These are phyloP conservation scores for Kwoniella sp. DNA, from an alignment of 768 basidiomycete genomes.

Conservation along the genomic window DNA sequence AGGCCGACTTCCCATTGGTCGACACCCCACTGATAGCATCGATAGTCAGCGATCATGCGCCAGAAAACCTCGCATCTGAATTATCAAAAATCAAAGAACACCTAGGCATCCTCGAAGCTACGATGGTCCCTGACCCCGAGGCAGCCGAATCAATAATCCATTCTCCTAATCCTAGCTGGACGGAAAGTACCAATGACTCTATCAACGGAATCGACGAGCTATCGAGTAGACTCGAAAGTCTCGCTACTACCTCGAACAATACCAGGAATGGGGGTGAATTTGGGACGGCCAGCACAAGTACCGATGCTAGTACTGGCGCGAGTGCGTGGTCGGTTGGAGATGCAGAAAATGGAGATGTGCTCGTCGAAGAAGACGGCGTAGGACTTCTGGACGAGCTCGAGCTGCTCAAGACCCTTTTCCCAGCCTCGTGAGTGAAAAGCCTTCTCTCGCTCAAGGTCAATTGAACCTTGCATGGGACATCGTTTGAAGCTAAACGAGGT, in stretches of 20 bases:
- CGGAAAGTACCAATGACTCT: conserved; percentile 12
- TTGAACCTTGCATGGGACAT: too few species aligned
- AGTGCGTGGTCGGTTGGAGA: neutral
- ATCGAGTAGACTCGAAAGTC: conserved; percentile 5
- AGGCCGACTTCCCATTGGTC: conserved; percentile 45
- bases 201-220: conserved; percentile 17
- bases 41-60: conserved; percentile 38
- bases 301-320: neutral
- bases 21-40: conserved; percentile 39
- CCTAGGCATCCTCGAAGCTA: conserved; percentile 45
- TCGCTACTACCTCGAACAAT: neutral
- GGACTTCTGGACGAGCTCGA: conserved; percentile 31
- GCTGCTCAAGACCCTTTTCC: conserved; percentile 37
- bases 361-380: conserved; percentile 8
- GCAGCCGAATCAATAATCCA: neutral
- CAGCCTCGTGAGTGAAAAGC: conserved; percentile 28
- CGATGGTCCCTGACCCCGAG: conserved; percentile 41
- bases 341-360: neutral
- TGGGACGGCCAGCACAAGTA: neutral
- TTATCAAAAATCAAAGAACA: conserved; percentile 36
- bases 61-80: conserved; percentile 11
- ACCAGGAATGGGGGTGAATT: neutral
- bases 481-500: too few species aligned
- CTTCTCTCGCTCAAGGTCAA: neutral
- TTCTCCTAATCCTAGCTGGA: conserved; percentile 13